These are phyloP conservation scores for Eimeria brunetti DNA, from an alignment of 169 alveolate genomes.

Conservation along the genomic window DNA sequence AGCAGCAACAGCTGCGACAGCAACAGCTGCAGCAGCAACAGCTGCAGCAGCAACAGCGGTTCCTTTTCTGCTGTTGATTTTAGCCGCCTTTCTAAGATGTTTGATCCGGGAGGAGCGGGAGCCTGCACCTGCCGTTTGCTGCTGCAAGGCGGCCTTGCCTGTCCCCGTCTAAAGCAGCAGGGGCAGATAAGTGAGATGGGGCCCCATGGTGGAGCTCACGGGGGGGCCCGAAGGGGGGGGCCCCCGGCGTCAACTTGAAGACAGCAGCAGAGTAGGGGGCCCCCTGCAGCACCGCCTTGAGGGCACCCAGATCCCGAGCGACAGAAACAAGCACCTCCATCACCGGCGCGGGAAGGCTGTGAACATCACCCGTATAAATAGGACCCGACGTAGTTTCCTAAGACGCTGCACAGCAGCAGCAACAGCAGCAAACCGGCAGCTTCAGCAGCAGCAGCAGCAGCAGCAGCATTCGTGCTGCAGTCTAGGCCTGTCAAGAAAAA, in stretches of 20 bases:
- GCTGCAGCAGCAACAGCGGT: too few relatives aligned
- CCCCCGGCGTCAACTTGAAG: slow-evolving; percentile 23
- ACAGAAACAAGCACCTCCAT: slow-evolving; percentile 8
- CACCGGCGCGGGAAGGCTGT: slow-evolving; percentile 53
- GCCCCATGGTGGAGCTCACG: not conserved
- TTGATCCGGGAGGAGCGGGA: not conserved
- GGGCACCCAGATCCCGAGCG: slow-evolving; percentile 30
- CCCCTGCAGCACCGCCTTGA: slow-evolving; percentile 27
- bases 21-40: too few relatives aligned
- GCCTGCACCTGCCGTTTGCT: not conserved
- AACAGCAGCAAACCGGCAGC: not conserved
- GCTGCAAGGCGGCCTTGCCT: not conserved
- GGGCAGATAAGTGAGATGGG: not conserved
- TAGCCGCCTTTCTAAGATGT: too few relatives aligned
- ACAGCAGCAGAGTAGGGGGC: slow-evolving; percentile 39
- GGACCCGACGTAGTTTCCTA: slow-evolving; percentile 62
- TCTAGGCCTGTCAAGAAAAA: not conserved
- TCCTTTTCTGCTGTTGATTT: not conserved
- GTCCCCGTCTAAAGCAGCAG: not conserved
- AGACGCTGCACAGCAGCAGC: slow-evolving; percentile 67
- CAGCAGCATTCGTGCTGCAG: not conserved
- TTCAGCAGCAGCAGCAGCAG: slow-evolving; percentile 10
- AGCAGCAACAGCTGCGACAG: too few relatives aligned
- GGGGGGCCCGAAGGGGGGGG: not conserved
- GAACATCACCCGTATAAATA: slow-evolving; percentile 63